Conservation (phyloP, 2,329 filamentous ascomycete species). For the Penicillium sp. region DNA sequence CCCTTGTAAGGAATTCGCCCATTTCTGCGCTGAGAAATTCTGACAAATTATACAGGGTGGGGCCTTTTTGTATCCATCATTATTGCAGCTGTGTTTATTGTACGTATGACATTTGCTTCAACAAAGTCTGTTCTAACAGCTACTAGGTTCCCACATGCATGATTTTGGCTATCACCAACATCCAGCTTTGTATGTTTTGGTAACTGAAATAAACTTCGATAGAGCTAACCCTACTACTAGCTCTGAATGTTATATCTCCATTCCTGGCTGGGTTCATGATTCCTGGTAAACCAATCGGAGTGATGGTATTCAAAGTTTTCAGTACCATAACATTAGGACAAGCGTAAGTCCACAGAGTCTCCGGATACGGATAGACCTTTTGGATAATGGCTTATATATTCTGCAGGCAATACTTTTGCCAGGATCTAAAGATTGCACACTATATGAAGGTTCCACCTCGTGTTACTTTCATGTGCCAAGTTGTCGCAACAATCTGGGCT, state of each 20-base stretch:
- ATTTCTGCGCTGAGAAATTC: not conserved
- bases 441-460: slow-evolving; percentile 46
- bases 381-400: not conserved
- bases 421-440: slow-evolving; percentile 27
- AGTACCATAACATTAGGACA: slow-evolving; percentile 31
- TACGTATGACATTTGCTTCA: not conserved
- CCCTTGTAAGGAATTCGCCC: slow-evolving; percentile 16
- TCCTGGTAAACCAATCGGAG: slow-evolving; percentile 29
- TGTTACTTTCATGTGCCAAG: slow-evolving; percentile 55
- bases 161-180: slow-evolving; percentile 28
- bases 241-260: slow-evolving; percentile 30
- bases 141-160: slow-evolving; percentile 28
- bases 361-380: not conserved
- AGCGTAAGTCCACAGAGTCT: slow-evolving; percentile 19
- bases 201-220: too few relatives aligned
- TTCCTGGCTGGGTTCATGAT: slow-evolving; percentile 32
- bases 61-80: slow-evolving; percentile 28
- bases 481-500: slow-evolving; percentile 52
- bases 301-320: slow-evolving; percentile 34
- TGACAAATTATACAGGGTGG: slow-evolving; percentile 22
- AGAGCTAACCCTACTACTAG: slow-evolving; percentile 12
- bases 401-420: slow-evolving; percentile 18
- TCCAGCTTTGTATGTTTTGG: slow-evolving; percentile 20
- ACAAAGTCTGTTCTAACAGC: not conserved
- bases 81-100: slow-evolving; percentile 26